These are phyloP conservation scores for Beauveria varroae DNA, from an alignment of 2,329 filamentous ascomycete genomes.

Conservation along the genomic window DNA sequence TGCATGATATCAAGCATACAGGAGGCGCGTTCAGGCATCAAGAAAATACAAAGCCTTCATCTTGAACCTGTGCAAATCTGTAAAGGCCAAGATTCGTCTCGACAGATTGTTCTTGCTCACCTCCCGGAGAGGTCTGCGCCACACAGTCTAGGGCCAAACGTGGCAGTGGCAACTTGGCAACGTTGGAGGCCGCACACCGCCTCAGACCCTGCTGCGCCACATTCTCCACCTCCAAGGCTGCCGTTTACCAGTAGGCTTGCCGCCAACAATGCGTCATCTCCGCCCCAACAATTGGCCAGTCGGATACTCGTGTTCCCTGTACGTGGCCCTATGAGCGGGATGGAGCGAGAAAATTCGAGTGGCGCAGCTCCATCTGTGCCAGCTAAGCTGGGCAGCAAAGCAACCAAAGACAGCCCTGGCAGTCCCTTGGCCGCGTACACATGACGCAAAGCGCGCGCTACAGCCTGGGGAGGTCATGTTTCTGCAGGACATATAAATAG, in stretches of 20 bases:
- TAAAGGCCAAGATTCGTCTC: too few species aligned
- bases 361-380: not conserved
- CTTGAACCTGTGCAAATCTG: too few species aligned
- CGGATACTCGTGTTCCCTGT: not conserved
- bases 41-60: too few species aligned
- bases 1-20: too few species aligned
- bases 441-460: not conserved
- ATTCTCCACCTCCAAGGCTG: not conserved
- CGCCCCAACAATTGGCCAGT: not conserved
- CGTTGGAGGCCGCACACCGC: not conserved
- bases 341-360: slow-evolving; percentile 3
- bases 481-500: slow-evolving; percentile 1
- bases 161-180: not conserved
- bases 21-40: too few species aligned
- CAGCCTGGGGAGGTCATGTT: not conserved
- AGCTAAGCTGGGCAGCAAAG: not conserved
- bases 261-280: slow-evolving; percentile 3
- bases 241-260: not conserved
- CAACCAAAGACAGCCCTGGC: too few species aligned
- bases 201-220: slow-evolving; percentile 5
- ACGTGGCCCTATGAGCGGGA: slow-evolving; percentile 2
- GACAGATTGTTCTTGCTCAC: too few species aligned
- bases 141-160: not conserved
- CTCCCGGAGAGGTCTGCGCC: not conserved
- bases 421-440: not conserved